Evolutionary conservation across 306 rosid genomes (phyloP), one percentile per base, ranked within the genome.

Genomic region (Gynostemma pentaphyllum): DNA sequence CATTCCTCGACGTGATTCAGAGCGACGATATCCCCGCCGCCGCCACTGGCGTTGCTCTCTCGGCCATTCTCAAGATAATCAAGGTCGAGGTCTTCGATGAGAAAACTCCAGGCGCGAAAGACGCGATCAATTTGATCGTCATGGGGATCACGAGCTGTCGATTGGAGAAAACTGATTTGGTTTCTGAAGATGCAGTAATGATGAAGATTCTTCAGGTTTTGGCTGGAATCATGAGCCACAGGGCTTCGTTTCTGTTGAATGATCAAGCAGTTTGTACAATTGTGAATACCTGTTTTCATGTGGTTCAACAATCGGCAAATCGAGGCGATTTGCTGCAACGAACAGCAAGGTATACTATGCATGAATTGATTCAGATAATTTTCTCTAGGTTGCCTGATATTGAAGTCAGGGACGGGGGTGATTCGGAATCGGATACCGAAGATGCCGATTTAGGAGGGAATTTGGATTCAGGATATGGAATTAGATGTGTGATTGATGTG

Each of bases 101-200:
- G 7, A 80, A 74, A 77, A 69, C 83, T 3, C 88, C 90, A 0
- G 90, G 90, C 0, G 88, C 85, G 2, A 84, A 51, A 63, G 94
- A 79, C 3, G 87, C 84, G 13, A 75, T 88, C 7, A 78, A 77
- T 22, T 42, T 80, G 0, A 41, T 92, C 1, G 90, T 84, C 0
- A 9, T 62, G 0, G 87, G 86, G 45, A 84, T 91, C 39, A 72
- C 88, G 9, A 70, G 59, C 6, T 87, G 97, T 64, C 72, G 96
- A 57, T 78, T 92, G 0, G 99, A 88, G 68, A 83, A 87, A 68
- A 86, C 94, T 0, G 90, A 92, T 24, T 70, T 87, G 0, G 72
- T 56, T 5, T 70, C 78, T 0, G 99, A 92, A 61, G 99, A 86
- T 8, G 94, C 85, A 0, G 86, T 92, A 34, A 79, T 92, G 99